phyloP scores from a whole-genome alignment of 257 asterid species.

The Linaria vulgaris region DNA sequence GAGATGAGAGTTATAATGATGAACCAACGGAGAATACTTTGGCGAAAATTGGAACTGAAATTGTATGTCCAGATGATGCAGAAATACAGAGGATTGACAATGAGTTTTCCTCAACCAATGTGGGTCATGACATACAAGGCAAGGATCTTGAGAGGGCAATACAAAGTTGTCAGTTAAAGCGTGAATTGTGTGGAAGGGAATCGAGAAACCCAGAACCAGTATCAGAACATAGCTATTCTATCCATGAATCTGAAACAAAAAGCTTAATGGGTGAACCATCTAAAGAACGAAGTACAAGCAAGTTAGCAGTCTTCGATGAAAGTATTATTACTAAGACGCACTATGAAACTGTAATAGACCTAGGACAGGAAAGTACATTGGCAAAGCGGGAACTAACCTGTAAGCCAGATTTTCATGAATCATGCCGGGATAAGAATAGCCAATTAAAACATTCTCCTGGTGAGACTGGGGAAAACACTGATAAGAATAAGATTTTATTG shows the following conservation, averaged over 20 bases:
- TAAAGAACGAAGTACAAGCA: slow-evolving; percentile 25
- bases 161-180: slow-evolving; percentile 26
- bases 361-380: slow-evolving; percentile 28
- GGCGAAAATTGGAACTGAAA: slow-evolving; percentile 25
- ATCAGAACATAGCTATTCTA: slow-evolving; percentile 25
- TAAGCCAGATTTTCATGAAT: slow-evolving; percentile 33
- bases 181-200: slow-evolving; percentile 31
- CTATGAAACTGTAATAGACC: slow-evolving; percentile 25
- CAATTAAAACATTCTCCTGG: slow-evolving; percentile 27
- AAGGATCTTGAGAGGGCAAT: slow-evolving; percentile 15
- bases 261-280: slow-evolving; percentile 28
- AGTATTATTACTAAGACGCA: slow-evolving; percentile 28
- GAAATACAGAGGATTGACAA: slow-evolving; percentile 38
- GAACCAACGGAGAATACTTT: slow-evolving; percentile 30
- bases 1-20: slow-evolving; percentile 22
- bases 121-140: slow-evolving; percentile 27
- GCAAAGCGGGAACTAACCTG: slow-evolving; percentile 23
- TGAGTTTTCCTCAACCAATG: slow-evolving; percentile 34
- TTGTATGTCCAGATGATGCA: slow-evolving; percentile 31
- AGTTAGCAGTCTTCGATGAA: slow-evolving; percentile 28
- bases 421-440: slow-evolving; percentile 32
- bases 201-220: slow-evolving; percentile 30
- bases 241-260: slow-evolving; percentile 32
- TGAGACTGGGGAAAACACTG: slow-evolving; percentile 32
- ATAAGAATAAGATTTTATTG: slow-evolving; percentile 26